Base-by-base conservation (phyloP, 1,284 basidiomycete genomes). In the Agaricales sp. region DNA sequence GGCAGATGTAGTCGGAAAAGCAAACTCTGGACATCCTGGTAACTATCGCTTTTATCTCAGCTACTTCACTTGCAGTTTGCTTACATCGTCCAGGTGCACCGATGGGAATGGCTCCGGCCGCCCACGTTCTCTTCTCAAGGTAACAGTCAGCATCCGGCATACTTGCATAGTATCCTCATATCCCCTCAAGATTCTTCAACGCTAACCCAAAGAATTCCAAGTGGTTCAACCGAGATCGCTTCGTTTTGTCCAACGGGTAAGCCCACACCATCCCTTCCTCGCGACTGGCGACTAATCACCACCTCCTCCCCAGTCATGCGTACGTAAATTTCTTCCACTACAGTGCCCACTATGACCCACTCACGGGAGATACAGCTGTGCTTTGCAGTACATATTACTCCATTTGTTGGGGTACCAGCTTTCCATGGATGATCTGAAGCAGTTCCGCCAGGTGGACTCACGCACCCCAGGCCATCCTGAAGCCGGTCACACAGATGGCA, bases 1-100 rank as follows among this genome's bases (percentile, higher is more conserved):
- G 47, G 86, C 80, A 38, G 82, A 87, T 71, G 71, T 80, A 55
- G 81, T 87, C 46, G 77, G 67, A 52, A 80, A 90, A 69, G 83
- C 92, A 61, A 95, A 95, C 80, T 93, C 90, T 59, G 91, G 91
- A 54, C 90, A 93, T 69, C 91, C 90, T 53, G 89, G 90, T 84
- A 50, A 55, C 65, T 61, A 54, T 21, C 35, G 25, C 25, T 16
- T 23, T 18, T 44, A 19, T 19, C 22, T 18, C 20, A 48, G 30
- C 52, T 30, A 48, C 20, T 39, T 43, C 37, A 46, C 45, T 43
- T n/a, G 43, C 49, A 50, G 23, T 52, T 57, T 49, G 48, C 51
- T 43, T 22, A 37, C 30, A 25, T 48, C 51, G 14, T 47, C 49
- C 53, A 83, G 86, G 87, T 68, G 92, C 91, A 45, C 92, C 92